Conservation (phyloP, 1,139 yeast species). For the Kazachstania sp. region DNA sequence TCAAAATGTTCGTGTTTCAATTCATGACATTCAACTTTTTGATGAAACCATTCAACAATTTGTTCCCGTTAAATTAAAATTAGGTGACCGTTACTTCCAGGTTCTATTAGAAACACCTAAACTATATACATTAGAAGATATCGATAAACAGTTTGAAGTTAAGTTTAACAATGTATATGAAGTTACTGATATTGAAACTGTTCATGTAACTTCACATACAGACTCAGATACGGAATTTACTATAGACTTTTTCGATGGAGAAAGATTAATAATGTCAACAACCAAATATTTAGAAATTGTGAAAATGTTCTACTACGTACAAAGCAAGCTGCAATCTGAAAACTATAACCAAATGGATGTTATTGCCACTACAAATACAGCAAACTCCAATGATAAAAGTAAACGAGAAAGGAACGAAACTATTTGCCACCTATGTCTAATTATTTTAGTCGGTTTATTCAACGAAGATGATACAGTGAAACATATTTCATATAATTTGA, state of each 20-base stretch:
- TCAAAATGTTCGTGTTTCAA: constrained; percentile 48
- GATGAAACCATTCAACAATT: constrained; percentile 37
- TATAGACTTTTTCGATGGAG: constrained; percentile 40
- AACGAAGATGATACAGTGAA: constrained; percentile 52
- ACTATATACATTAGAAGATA: constrained; percentile 30
- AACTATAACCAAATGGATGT: constrained; percentile 2
- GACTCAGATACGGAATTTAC: constrained; percentile 51
- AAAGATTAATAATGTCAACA: constrained; percentile 44
- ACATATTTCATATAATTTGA: constrained; percentile 52
- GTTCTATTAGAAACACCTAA: constrained; percentile 37
- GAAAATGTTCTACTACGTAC: constrained; percentile 57
- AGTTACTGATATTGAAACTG: constrained; percentile 44
- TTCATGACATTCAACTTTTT: constrained; percentile 34
- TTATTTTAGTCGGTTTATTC: constrained; percentile 60
- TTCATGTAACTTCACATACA: constrained; percentile 44
- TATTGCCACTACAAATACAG: too few species aligned
- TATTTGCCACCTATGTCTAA: constrained; percentile 52
- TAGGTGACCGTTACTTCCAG: constrained; percentile 66
- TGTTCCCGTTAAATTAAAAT: constrained; percentile 50
- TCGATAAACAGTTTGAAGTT: constrained; percentile 11
- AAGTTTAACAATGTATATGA: constrained; percentile 46
- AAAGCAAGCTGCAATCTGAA: too few species aligned
- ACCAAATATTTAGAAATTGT: constrained; percentile 58
- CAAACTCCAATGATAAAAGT: too few species aligned
- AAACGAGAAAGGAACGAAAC: constrained; percentile 13